Evolutionary conservation across 1,139 yeast species (phyloP).

Genomic region (Candida neerlandica): DNA sequence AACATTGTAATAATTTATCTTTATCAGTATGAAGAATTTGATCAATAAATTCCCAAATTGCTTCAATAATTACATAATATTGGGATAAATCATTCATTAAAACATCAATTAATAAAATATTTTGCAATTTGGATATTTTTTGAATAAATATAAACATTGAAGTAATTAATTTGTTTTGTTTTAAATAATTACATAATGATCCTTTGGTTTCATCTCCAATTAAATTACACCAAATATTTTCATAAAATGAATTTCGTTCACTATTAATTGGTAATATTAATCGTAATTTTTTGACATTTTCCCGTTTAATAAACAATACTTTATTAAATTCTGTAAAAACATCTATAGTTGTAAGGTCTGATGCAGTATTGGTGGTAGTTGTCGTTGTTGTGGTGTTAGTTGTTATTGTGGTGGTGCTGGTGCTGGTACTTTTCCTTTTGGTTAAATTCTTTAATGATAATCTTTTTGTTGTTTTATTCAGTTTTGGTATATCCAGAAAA

Average conservation of each 20-base stretch:
- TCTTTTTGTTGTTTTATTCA: not conserved
- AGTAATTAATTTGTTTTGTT: slow-evolving; percentile 22
- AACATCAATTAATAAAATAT: slow-evolving; percentile 47
- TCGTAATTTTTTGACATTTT: slow-evolving; percentile 24
- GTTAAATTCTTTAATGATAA: slow-evolving; percentile 1
- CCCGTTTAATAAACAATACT: slow-evolving; percentile 16
- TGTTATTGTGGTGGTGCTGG: not conserved
- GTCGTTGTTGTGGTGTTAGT: not conserved
- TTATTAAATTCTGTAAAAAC: slow-evolving; percentile 30
- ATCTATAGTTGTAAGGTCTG: not conserved
- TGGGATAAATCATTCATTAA: slow-evolving; percentile 38
- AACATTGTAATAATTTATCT: slow-evolving; percentile 19
- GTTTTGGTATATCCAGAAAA: slow-evolving; percentile 31
- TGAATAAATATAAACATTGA: slow-evolving; percentile 37
- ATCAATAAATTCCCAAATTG: slow-evolving; percentile 29
- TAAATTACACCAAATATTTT: slow-evolving; percentile 54
- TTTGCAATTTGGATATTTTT: slow-evolving; percentile 31
- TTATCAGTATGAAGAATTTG: slow-evolving; percentile 10
- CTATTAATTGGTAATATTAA: slow-evolving; percentile 38
- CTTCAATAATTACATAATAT: slow-evolving; percentile 17
- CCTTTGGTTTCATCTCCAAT: slow-evolving; percentile 62
- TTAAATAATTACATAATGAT: slow-evolving; percentile 42
- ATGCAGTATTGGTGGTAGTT: not conserved
- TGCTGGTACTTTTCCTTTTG: slow-evolving; percentile 1
- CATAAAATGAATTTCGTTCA: slow-evolving; percentile 24